These are phyloP conservation scores for Carex scoparia DNA, from an alignment of 176 grass and related monocot species.

Conservation along the genomic window DNA sequence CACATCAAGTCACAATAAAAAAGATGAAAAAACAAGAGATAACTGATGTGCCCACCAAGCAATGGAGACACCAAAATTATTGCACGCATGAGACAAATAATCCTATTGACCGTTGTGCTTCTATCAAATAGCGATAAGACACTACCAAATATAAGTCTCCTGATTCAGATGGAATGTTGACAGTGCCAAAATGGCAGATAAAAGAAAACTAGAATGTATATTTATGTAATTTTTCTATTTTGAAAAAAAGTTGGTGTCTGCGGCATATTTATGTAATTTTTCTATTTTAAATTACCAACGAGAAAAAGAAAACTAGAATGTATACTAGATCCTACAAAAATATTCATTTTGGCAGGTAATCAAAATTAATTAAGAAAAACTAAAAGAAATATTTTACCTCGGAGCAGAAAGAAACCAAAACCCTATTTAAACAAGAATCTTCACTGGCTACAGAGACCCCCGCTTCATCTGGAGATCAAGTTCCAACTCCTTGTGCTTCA, in stretches of 20 bases:
- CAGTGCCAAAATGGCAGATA: neutral
- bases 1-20: neutral
- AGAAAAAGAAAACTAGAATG: neutral
- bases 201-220: too few species aligned
- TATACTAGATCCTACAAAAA: neutral
- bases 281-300: neutral
- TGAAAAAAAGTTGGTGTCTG: neutral
- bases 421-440: slow-evolving; percentile 26
- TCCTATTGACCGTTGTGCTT: too few species aligned
- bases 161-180: neutral
- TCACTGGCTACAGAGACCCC: slow-evolving; percentile 1
- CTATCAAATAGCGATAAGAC: neutral
- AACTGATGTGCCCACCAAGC: neutral
- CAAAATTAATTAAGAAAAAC: neutral
- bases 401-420: neutral
- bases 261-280: neutral
- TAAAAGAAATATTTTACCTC: neutral
- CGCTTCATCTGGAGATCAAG: slow-evolving; percentile 48
- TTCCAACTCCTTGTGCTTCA: slow-evolving; percentile 62
- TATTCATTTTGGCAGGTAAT: neutral
- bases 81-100: neutral
- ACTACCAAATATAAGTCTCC: neutral
- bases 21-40: neutral
- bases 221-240: too few species aligned
- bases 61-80: neutral